Base-by-base conservation (phyloP, 106 monocot species). In the Dendrobium chrysotoxum region DNA sequence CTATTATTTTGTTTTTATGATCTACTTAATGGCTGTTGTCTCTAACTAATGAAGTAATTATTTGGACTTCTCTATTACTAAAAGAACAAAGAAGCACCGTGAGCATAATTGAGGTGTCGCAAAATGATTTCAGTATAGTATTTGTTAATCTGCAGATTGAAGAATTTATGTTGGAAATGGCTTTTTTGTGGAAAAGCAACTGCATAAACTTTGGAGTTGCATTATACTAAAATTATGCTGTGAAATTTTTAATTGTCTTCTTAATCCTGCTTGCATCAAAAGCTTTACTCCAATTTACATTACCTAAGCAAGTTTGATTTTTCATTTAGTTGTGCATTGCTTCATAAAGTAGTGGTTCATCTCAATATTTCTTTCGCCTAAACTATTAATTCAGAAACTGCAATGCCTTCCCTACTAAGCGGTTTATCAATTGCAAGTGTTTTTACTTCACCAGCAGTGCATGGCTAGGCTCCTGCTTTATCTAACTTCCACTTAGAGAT, bases 81-180 rank as follows among this genome's bases (percentile, higher is more conserved):
- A 28, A 12, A 70, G 70, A 31, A 35, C 31, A 70, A 61, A 10
- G 35, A 28, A 3, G 70, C 35, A 70, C 35, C 35, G 20, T 70
- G 28, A 38, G 70, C 70, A 70, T 70, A 70, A 16, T 16, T 16
- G 2, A n/a, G 68, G 70, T 4, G 16, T 35, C 30, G 11, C 31
- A 70, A 70, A 70, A 28, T 31, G 7, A 30, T 70, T 70, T 70
- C 70, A 31, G 70, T 70, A 70, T 70, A 0, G 31, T 31, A 70
- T 68, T 68, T 35, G 70, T 38, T 70, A 67, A 28, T 67, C 28
- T 67, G 66, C 6, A 70, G 70, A 17, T 70, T 70, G 35, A 70
- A 31, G 5, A 70, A 10, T 31, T 35, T 31, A 35, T 70, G 70
- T 11, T 15, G 15, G 28, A 70, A 70, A 70, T 70, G 13, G 16